Conservation (phyloP, 192 early-diverging fungal genomes). For the Entophlyctis helioformis region DNA sequence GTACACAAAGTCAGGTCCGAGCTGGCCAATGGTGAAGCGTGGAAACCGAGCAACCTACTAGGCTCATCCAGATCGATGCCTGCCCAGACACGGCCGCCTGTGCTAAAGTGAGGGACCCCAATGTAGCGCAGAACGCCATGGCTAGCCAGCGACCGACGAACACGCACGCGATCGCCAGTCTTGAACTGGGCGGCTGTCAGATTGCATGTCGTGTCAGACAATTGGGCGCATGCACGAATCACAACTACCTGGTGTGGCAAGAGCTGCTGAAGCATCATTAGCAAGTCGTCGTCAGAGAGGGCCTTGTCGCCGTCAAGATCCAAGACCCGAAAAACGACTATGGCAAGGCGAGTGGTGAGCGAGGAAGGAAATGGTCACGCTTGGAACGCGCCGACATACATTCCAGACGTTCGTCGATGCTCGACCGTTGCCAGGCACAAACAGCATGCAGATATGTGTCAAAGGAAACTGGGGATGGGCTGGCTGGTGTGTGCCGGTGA, state of each 20-base stretch:
- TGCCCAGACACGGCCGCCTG: conserved; percentile 1
- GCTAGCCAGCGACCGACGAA: background rate
- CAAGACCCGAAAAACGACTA: background rate
- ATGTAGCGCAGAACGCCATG: background rate
- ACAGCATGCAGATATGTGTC: background rate
- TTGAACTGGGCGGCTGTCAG: background rate
- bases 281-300: too few species aligned
- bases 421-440: background rate
- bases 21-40: background rate
- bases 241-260: too few species aligned
- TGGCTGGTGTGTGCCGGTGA: too few species aligned
- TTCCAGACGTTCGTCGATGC: background rate
- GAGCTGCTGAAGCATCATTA: too few species aligned
- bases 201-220: background rate
- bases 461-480: too few species aligned
- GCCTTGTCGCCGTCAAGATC: conserved; percentile 1
- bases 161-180: background rate
- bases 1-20: background rate
- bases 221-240: background rate
- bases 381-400: background rate
- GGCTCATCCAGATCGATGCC: conserved; percentile 2
- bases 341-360: background rate
- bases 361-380: background rate
- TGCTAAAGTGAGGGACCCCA: background rate
- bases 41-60: background rate